Base-by-base conservation (phyloP, 441 rosid species). In the Jatropha podagrica region DNA sequence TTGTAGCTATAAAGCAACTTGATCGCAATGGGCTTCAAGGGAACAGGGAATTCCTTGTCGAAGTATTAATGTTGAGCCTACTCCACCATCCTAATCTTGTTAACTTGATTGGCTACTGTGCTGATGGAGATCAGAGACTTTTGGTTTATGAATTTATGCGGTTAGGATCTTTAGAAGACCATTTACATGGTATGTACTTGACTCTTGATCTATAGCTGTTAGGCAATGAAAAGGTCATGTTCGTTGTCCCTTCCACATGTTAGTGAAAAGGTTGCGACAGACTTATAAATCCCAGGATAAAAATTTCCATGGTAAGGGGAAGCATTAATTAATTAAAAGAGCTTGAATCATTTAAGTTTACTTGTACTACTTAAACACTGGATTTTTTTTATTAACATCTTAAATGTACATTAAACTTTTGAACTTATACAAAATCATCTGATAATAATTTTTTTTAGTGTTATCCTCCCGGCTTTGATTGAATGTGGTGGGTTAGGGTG, bases 91-190 rank as follows among this genome's bases (percentile, higher is more conserved):
- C 91, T 13, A 92, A 94, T 85, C 96, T 94, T 68, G 97, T 88
- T 59, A 91, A 92, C 79, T 87, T 94, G 78, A 88, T 88, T 26
- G 97, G 96, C 68, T 94, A 94, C 69, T 94, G 97, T 74, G 91
- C 92, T 44, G 94, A 90, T 65, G 97, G 98, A 77, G 95, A 94
- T 81, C 98, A 93, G 60, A 88, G 98, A 80, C 92, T 93, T 73
- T 79, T 94, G 86, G 95, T 94, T 78, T 91, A 94, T 69, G 97
- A 94, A 78, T 94, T 83, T 79, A 93, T 93, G 98, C 91, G 92
- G 4, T 87, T 90, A 78, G 92, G 98, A 72, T 93, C 91, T 69
- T 82, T 94, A 72, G 96, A 94, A 86, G 94, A 90, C 65, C 95
- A 92, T 88, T 86, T 94, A 52, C 83, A 85, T 49, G 97, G 98